Evolutionary conservation across 108 stramenopile genomes (phyloP).

Genomic region (Seminavis robusta): DNA sequence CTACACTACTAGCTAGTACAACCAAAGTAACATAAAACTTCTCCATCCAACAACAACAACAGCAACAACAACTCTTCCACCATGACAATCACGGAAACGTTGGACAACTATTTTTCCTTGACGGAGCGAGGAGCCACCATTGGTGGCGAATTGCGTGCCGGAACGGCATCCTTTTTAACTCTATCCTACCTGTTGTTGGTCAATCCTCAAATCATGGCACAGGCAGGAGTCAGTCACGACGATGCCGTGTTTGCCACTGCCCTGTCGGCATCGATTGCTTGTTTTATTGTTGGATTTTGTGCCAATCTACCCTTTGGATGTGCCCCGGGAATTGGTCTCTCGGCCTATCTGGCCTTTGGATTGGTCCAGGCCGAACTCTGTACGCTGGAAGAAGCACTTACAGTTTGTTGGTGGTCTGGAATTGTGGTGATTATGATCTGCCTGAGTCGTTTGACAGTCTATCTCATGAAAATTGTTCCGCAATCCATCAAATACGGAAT

Average conservation of each 20-base stretch:
- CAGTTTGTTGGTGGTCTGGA: constrained; percentile 31
- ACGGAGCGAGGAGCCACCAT: constrained; percentile 30
- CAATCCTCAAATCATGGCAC: constrained; percentile 54
- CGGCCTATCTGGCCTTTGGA: constrained; percentile 51
- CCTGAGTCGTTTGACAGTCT: constrained; percentile 23
- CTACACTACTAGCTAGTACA: neutral
- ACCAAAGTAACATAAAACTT: neutral
- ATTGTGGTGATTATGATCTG: constrained; percentile 17
- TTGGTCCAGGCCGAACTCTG: constrained; percentile 33
- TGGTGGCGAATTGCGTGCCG: constrained; percentile 48
- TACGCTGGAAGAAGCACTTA: constrained; percentile 28
- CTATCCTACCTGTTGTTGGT: constrained; percentile 54
- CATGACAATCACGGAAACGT: too few species aligned
- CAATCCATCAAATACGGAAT: constrained; percentile 43
- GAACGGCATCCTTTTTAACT: constrained; percentile 51
- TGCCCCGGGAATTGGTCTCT: constrained; percentile 57
- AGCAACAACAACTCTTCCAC: neutral
- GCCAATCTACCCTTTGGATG: constrained; percentile 61
- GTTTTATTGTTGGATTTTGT: constrained; percentile 42
- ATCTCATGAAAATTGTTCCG: constrained; percentile 27
- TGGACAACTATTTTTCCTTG: constrained; percentile 31
- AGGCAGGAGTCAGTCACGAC: constrained; percentile 36
- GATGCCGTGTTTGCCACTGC: constrained; percentile 51
- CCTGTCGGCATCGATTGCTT: constrained; percentile 29
- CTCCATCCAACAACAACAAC: too few species aligned